These are phyloP conservation scores for Syzygium oleosum DNA, from an alignment of 345 rosid species.

Conservation along the genomic window DNA sequence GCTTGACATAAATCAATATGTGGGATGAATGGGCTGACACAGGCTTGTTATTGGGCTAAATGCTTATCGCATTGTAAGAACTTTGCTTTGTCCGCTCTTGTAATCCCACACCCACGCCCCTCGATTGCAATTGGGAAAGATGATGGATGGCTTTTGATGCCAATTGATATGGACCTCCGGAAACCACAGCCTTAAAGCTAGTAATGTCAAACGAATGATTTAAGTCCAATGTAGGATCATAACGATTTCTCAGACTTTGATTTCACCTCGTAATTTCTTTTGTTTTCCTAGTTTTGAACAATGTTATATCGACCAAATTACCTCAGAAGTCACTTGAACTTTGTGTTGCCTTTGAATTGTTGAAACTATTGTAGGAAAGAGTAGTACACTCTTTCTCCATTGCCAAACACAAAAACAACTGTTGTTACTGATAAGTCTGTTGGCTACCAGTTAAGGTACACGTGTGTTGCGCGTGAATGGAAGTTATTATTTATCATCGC, in stretches of 20 bases:
- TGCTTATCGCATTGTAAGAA: not conserved
- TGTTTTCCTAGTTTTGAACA: not conserved
- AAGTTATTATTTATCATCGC: not conserved
- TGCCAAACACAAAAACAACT: not conserved
- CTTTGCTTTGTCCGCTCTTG: not conserved
- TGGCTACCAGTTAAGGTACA: not conserved
- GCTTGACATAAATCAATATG: not conserved
- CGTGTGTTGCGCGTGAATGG: accelerated
- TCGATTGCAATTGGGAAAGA: not conserved
- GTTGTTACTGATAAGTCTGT: not conserved
- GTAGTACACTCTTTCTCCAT: not conserved
- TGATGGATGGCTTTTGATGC: not conserved
- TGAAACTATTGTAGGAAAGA: not conserved
- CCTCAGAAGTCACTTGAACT: not conserved
- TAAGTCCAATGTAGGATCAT: not conserved
- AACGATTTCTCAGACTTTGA: not conserved
- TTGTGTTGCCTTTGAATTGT: not conserved
- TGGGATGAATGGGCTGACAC: not conserved
- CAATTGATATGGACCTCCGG: not conserved
- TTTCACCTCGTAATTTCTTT: not conserved
- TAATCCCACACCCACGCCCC: not conserved
- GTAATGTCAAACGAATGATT: not conserved
- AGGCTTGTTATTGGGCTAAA: not conserved
- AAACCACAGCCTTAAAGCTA: not conserved
- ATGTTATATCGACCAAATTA: not conserved